Percentiles rank a stretch among this genome's conserved stretches.
These are phyloP conservation scores for Umbilicus rupestris DNA, from an alignment of 164 flowering plant species.

Conservation along the genomic window DNA sequence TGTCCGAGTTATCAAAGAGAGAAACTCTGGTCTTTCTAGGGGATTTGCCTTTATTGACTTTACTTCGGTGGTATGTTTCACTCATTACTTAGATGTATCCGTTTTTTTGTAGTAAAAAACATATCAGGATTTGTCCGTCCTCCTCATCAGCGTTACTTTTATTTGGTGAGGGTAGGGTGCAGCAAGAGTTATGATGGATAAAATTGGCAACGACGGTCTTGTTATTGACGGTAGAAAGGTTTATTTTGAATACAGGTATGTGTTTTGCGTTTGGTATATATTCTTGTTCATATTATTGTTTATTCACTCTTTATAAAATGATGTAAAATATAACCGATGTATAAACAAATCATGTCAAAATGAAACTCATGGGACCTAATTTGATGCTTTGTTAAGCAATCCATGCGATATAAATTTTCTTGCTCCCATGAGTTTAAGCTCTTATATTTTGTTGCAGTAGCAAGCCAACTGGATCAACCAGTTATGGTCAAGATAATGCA, in stretches of 20 bases:
- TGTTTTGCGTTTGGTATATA: neutral
- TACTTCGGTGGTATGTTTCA: slow-evolving; percentile 68
- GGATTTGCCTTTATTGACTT: slow-evolving; percentile 99
- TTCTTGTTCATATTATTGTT: neutral
- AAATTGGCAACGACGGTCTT: slow-evolving; percentile 78
- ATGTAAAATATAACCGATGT: neutral
- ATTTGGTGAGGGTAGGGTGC: slow-evolving; percentile 47
- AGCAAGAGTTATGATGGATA: slow-evolving; percentile 86
- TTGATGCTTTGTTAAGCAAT: neutral
- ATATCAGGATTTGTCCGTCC: neutral
- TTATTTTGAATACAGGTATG: slow-evolving; percentile 84
- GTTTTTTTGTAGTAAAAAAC: slow-evolving; percentile 5
- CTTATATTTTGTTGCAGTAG: slow-evolving; percentile 54
- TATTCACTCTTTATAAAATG: neutral
- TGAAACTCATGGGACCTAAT: no score
- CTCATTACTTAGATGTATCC: neutral
- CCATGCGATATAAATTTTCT: neutral
- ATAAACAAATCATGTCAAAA: neutral
- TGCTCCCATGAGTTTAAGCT: neutral
- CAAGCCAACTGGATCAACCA: slow-evolving; percentile 80
- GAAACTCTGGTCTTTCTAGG: slow-evolving; percentile 84
- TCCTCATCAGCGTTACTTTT: slow-evolving; percentile 10
- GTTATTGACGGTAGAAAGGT: slow-evolving; percentile 88
- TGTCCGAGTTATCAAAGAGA: slow-evolving; percentile 90
- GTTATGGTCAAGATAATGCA: slow-evolving; percentile 48